These are phyloP conservation scores for Metschnikowia shivogae DNA, from an alignment of 805 yeast genomes.

Conservation along the genomic window DNA sequence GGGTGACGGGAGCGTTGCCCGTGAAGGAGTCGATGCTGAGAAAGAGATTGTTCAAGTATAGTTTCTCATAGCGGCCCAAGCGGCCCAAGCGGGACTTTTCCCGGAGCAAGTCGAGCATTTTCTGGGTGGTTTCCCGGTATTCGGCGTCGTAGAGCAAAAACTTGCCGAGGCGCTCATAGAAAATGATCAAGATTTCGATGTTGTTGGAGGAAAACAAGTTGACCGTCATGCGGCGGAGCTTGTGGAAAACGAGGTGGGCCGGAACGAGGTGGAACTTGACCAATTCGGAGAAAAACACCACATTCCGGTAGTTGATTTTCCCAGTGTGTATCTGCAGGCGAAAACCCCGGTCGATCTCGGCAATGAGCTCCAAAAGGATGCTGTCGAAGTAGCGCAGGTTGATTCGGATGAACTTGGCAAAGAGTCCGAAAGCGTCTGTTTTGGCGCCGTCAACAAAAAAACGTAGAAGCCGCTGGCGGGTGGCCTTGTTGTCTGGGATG, in stretches of 20 bases:
- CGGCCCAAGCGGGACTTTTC: slow-evolving; percentile 45
- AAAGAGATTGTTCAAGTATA: slow-evolving; percentile 56
- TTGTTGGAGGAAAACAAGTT: slow-evolving; percentile 51
- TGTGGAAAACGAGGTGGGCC: slow-evolving; percentile 66
- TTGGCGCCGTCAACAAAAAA: slow-evolving; percentile 48
- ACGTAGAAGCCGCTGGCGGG: slow-evolving; percentile 55
- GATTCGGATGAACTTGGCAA: slow-evolving; percentile 67
- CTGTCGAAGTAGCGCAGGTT: slow-evolving; percentile 47
- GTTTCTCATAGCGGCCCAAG: slow-evolving; percentile 50
- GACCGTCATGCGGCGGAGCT: slow-evolving; percentile 56
- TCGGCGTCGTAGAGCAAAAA: slow-evolving; percentile 56
- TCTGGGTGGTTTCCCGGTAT: slow-evolving; percentile 54
- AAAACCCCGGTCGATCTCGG: slow-evolving; percentile 54
- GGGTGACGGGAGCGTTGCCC: slow-evolving; percentile 1
- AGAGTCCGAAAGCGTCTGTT: slow-evolving; percentile 44
- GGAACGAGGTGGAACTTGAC: slow-evolving; percentile 75
- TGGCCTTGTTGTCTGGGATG: slow-evolving; percentile 67
- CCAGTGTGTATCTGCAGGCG: slow-evolving; percentile 54
- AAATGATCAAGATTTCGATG: slow-evolving; percentile 62
- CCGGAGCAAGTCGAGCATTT: slow-evolving; percentile 56
- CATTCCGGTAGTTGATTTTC: slow-evolving; percentile 50
- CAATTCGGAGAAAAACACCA: slow-evolving; percentile 68
- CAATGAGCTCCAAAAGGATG: slow-evolving; percentile 49
- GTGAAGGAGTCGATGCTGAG: slow-evolving; percentile 47
- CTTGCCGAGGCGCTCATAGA: slow-evolving; percentile 72